Evolutionary conservation across 495 filamentous ascomycete genomes (phyloP).

Genomic region (Talaromyces liani): DNA sequence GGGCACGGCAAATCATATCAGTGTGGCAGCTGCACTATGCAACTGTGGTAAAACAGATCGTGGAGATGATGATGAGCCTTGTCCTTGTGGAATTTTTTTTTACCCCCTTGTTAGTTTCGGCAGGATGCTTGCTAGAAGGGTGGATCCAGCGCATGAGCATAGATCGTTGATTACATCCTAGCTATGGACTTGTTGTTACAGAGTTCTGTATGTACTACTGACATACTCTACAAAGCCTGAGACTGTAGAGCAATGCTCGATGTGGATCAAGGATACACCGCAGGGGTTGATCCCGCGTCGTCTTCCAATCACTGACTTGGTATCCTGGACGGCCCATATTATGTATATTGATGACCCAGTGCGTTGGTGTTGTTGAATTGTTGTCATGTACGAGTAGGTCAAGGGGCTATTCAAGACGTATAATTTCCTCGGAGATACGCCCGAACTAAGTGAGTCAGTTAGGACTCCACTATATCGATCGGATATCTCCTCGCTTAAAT

Average conservation of each 20-base stretch:
- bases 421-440: neutral
- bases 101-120: neutral
- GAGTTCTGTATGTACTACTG: neutral
- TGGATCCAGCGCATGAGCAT: neutral
- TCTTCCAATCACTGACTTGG: neutral
- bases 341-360: neutral
- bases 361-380: neutral
- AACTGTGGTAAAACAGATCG: neutral
- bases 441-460: neutral
- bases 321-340: neutral
- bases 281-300: neutral
- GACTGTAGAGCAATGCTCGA: neutral
- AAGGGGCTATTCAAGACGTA: neutral
- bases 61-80: neutral
- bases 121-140: neutral
- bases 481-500: neutral
- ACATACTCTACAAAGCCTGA: neutral
- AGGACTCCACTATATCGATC: constrained; percentile 5
- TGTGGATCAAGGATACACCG: constrained; percentile 1
- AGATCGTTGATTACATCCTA: neutral
- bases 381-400: neutral
- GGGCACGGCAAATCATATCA: neutral
- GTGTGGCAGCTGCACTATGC: constrained; percentile 2
- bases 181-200: neutral
- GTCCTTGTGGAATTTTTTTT: neutral